Evolutionary conservation across 371 early-diverging fungal genomes (phyloP).

Genomic region (Mortierella sp.): DNA sequence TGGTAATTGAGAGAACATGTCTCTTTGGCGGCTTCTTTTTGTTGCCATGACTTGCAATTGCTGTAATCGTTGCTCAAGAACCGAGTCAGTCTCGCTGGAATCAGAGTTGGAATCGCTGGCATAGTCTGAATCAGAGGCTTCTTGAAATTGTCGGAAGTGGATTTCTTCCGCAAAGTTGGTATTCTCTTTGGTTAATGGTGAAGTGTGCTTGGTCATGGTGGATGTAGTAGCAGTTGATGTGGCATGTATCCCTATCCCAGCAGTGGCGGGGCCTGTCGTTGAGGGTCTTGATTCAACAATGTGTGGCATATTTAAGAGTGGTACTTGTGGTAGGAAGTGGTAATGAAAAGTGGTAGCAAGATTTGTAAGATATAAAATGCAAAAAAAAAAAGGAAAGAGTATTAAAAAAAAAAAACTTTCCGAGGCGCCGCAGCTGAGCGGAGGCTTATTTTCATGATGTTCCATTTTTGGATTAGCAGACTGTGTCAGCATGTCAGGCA

Average conservation of each 20-base stretch:
- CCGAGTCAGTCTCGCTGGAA: constrained; percentile 8
- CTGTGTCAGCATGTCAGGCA: too few species aligned
- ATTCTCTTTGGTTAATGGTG: constrained; percentile 1
- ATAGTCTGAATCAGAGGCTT: constrained; percentile 1
- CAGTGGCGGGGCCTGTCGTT: constrained; percentile 33
- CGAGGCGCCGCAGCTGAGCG: constrained; percentile 5
- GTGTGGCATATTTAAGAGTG: constrained; percentile 29
- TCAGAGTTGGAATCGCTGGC: constrained; percentile 10
- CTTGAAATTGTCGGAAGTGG: neutral
- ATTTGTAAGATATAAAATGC: neutral
- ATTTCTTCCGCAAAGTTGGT: neutral
- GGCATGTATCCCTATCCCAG: constrained; percentile 37
- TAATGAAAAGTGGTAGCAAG: neutral
- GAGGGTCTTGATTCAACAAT: constrained; percentile 34
- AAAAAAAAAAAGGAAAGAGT: neutral
- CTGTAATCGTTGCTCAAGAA: neutral
- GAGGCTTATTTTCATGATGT: neutral
- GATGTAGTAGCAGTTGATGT: neutral
- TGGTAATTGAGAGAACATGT: constrained; percentile 39
- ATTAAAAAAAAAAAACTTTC: constrained; percentile 2
- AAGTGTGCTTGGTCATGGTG: neutral
- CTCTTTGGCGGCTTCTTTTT: constrained; percentile 17
- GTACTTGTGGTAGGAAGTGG: neutral
- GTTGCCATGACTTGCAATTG: neutral
- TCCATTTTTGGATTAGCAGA: constrained; percentile 6